Evolutionary conservation across 768 basidiomycete genomes (phyloP).

Genomic region (Russula virescens): DNA sequence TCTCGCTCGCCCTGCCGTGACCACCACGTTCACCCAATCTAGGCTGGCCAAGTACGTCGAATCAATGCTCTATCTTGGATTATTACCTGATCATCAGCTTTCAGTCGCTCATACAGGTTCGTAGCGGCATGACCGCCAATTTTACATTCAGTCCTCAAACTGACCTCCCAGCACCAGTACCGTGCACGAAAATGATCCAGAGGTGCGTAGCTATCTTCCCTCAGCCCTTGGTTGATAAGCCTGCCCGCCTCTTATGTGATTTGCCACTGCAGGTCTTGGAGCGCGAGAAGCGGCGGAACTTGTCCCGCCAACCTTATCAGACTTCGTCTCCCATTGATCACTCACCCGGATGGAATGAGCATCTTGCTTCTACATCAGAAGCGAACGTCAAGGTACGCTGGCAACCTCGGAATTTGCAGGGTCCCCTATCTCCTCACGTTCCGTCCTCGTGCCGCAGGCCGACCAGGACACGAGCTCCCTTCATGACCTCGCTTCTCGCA

Average conservation of each 20-base stretch:
- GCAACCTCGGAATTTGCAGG: neutral
- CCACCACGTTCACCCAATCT: constrained; percentile 2
- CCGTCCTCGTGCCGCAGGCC: constrained; percentile 10
- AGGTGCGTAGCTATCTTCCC: constrained; percentile 31
- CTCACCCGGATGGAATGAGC: constrained; percentile 71
- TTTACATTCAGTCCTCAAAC: neutral
- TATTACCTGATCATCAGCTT: neutral
- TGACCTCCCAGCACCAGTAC: constrained; percentile 32
- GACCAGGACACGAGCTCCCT: constrained; percentile 7
- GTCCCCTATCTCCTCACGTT: neutral
- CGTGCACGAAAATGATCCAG: constrained; percentile 55
- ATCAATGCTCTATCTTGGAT: neutral
- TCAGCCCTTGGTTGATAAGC: neutral
- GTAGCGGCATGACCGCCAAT: neutral
- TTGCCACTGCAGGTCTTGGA: constrained; percentile 40
- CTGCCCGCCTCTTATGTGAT: neutral
- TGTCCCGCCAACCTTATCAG: constrained; percentile 39
- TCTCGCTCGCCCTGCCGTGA: constrained; percentile 15
- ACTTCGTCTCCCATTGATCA: constrained; percentile 44
- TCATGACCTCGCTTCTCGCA: constrained; percentile 20
- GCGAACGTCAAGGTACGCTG: constrained; percentile 52
- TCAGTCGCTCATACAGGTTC: constrained; percentile 18
- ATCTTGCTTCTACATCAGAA: constrained; percentile 57
- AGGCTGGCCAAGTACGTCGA: constrained; percentile 7
- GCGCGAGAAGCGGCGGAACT: constrained; percentile 47